Conservation (phyloP, 2,329 filamentous ascomycete genomes). For the Ceratocystis diversiconidia region DNA sequence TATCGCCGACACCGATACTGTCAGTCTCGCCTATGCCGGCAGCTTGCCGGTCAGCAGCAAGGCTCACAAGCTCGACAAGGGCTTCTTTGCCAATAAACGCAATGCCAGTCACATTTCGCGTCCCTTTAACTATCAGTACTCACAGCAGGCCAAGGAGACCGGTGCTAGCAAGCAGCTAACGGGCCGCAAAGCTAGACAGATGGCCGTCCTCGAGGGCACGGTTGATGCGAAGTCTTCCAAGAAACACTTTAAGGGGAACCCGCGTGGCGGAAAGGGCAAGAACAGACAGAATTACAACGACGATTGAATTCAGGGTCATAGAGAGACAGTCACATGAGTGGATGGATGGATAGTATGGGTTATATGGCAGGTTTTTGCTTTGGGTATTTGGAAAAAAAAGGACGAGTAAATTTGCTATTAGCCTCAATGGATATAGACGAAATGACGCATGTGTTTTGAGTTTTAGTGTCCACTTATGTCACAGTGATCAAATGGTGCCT, state of each 20-base stretch:
- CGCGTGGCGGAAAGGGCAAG: conserved; percentile 44
- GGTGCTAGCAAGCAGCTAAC: conserved; percentile 49
- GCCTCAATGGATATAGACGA: too few species aligned
- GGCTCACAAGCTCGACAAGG: conserved; percentile 63
- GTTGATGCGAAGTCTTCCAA: conserved; percentile 68
- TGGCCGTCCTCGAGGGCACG: conserved; percentile 72
- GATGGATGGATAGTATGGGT: background rate
- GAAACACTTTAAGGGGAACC: conserved; percentile 85
- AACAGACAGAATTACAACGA: conserved; percentile 30
- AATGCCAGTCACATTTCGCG: conserved; percentile 53
- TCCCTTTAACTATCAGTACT: conserved; percentile 86
- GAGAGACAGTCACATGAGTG: background rate
- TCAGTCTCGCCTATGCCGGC: conserved; percentile 20
- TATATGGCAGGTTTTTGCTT: background rate
- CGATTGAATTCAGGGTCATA: background rate
- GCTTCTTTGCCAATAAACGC: conserved; percentile 63
- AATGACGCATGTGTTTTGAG: too few species aligned
- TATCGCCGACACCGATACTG: conserved; percentile 25
- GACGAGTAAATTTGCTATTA: too few species aligned
- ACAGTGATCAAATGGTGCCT: too few species aligned
- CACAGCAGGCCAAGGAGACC: conserved; percentile 52
- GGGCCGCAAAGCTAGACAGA: conserved; percentile 66
- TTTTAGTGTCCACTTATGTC: too few species aligned
- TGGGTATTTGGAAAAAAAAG: too few species aligned
- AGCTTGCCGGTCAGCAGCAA: conserved; percentile 51